These are phyloP conservation scores for Brachypodium distachyon DNA, from an alignment of 202 grass and related monocot species.

Conservation along the genomic window DNA sequence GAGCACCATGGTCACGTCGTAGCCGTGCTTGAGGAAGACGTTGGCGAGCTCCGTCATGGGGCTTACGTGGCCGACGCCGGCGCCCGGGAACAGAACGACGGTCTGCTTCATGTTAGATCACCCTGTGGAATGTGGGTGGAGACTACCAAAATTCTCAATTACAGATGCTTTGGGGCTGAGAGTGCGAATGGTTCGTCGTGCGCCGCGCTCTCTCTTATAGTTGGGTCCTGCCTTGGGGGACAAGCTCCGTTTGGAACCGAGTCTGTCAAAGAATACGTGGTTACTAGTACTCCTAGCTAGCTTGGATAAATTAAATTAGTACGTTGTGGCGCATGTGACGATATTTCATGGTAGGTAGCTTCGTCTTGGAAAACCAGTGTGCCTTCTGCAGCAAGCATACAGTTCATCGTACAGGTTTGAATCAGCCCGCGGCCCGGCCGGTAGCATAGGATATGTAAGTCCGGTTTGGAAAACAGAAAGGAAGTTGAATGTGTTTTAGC, in stretches of 20 bases:
- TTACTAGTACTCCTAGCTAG: too few species aligned
- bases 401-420: neutral
- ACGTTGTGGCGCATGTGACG: too few species aligned
- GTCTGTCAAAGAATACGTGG: too few species aligned
- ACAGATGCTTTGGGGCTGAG: neutral
- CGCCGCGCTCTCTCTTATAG: neutral
- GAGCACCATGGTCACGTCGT: constrained; percentile 34
- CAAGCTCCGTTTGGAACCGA: neutral
- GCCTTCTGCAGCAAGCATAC: neutral
- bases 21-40: constrained; percentile 24
- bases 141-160: neutral
- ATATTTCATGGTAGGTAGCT: too few species aligned
- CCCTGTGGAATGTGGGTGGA: neutral
- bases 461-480: too few species aligned
- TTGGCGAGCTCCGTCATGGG: constrained; percentile 39
- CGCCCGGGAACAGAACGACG: constrained; percentile 25
- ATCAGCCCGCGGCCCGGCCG: too few species aligned
- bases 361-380: too few species aligned
- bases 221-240: neutral
- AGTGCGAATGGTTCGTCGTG: neutral
- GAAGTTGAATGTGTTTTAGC: too few species aligned
- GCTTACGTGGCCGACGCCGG: constrained; percentile 29
- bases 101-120: constrained; percentile 24
- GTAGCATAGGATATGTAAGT: too few species aligned
- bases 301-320: too few species aligned